Conservation (phyloP, 2,329 filamentous ascomycete genomes). For the Fonsecaea pedrosoi region DNA sequence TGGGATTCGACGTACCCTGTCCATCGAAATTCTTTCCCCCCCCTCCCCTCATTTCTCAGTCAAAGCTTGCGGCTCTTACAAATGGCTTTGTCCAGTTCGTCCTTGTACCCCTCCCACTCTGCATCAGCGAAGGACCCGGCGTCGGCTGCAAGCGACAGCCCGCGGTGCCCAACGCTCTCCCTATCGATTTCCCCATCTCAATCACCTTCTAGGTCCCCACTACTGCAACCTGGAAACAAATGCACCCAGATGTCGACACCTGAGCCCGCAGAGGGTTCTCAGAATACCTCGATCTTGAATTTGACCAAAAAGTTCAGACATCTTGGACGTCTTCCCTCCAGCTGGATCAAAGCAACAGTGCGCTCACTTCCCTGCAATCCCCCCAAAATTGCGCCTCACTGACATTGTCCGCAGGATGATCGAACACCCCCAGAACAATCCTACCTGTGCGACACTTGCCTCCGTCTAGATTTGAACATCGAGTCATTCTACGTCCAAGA, state of each 20-base stretch:
- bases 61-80: background rate
- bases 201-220: constrained; percentile 20
- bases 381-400: constrained; percentile 5
- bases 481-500: constrained; percentile 37
- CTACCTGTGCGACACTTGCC: constrained; percentile 39
- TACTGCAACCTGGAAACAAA: constrained; percentile 13
- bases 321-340: constrained; percentile 34
- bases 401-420: constrained; percentile 22
- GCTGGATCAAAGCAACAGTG: constrained; percentile 34
- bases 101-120: background rate
- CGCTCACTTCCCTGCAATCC: background rate
- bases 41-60: background rate
- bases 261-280: constrained; percentile 28
- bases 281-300: constrained; percentile 29
- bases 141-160: constrained; percentile 13
- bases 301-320: constrained; percentile 37
- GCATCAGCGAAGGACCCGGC: constrained; percentile 3
- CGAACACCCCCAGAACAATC: constrained; percentile 33
- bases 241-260: constrained; percentile 36
- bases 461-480: constrained; percentile 35
- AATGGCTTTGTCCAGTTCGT: background rate
- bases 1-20: background rate
- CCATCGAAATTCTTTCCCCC: background rate
- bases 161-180: constrained; percentile 11
- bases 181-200: constrained; percentile 21